Evolutionary conservation across 2,329 filamentous ascomycete species (phyloP), one percentile per base, ranked within the genome.

Genomic region (Phyllosticta capitalensis): DNA sequence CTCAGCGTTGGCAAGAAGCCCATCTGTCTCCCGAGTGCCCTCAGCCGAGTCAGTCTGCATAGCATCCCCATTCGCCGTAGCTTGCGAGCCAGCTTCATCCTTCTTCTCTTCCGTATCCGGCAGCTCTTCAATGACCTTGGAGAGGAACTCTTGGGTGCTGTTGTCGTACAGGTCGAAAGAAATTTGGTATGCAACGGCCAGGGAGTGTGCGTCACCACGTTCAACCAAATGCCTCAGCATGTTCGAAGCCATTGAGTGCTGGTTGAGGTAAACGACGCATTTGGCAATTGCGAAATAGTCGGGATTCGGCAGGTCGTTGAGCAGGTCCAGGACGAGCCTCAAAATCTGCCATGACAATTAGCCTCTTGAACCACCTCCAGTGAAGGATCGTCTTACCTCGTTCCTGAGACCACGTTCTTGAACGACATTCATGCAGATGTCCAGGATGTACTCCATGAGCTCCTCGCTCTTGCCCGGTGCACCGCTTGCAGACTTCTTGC

Each of bases 81-180:
- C 61, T 50, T 66, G 66, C 24, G 62, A 61, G 5, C 21, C 54
- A 9, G 33, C 21, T 14, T 65, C 62, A 26, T 80, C 77, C 48
- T 81, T 78, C 58, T 79, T 71, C 61, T 76, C 72, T 33, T 77
- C 75, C 3, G 66, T 66, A 51, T 80, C 77, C 0, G 91, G 89
- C 30, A 97, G 78, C 52, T 89, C 85, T 61, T 89, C 84, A 68
- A 92, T 86, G 52, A 99, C 89, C 75, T 94, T 96, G 65, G 86
- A 86, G 22, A 99, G 76, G 67, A 99, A 99, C 71, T 97, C 94
- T 68, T 99, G 94, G 0, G 94, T 97, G 65, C 94, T 94, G 69
- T 99, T 99, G 76, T 99, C 94, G 74, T 96, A 97, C 5, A 99
- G 81, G 69, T 99, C 94, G 68, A 99, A 99, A 1, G 92, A 94